phyloP scores from a whole-genome alignment of 768 basidiomycete species.

The Rhodotorula paludigena region DNA sequence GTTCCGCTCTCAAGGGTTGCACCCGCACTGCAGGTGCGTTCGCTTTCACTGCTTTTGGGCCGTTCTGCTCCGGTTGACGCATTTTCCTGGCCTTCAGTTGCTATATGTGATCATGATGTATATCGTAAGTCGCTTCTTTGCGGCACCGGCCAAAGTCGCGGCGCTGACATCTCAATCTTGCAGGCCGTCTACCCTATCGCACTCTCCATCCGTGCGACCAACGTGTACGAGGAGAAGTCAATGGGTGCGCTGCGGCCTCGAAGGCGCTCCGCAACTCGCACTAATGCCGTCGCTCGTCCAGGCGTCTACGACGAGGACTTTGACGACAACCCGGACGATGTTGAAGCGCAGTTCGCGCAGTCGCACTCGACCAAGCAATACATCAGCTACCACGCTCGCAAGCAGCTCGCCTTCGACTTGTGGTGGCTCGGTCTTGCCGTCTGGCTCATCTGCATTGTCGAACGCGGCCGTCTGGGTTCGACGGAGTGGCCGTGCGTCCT shows the following conservation, averaged over 20 bases:
- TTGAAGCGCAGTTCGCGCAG: conserved; percentile 36
- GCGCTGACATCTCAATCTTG: neutral
- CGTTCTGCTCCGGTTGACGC: too few relatives aligned
- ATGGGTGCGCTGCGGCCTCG: conserved; percentile 59
- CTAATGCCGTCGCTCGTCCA: neutral
- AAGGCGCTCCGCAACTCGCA: too few relatives aligned
- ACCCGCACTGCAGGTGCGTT: conserved; percentile 76
- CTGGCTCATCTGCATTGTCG: conserved; percentile 87
- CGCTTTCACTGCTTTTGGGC: conserved; percentile 81
- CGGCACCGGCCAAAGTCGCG: too few relatives aligned
- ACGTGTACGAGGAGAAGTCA: conserved; percentile 80
- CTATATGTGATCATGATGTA: conserved; percentile 93
- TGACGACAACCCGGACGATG: conserved; percentile 32
- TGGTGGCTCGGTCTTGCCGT: conserved; percentile 88
- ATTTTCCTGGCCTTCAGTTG: conserved; percentile 46
- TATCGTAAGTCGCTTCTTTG: conserved; percentile 52
- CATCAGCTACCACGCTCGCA: conserved; percentile 61
- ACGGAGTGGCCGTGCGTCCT: conserved; percentile 24
- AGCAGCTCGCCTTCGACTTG: conserved; percentile 92
- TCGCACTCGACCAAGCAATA: conserved; percentile 40
- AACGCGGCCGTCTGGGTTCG: conserved; percentile 47
- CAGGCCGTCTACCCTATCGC: conserved; percentile 49
- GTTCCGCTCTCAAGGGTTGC: conserved; percentile 68
- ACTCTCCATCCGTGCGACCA: conserved; percentile 65
- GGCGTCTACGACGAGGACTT: conserved; percentile 41